Evolutionary conservation across 768 basidiomycete species (phyloP), one percentile per base, ranked within the genome.

Genomic region (Amanita inopinata): DNA sequence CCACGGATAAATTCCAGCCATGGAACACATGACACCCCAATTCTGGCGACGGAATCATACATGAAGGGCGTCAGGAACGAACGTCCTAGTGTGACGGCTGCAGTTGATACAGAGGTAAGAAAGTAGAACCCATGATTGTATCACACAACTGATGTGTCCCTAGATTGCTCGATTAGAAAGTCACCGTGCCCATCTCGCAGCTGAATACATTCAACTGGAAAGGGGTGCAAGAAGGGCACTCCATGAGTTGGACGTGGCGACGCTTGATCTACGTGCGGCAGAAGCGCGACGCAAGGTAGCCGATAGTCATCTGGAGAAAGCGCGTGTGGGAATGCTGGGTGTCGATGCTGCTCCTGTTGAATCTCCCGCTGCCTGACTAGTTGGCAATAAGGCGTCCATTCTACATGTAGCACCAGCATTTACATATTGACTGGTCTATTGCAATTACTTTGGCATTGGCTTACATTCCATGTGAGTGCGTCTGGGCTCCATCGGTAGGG

Each of bases 391-490:
- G n/a, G n/a, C n/a, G n/a, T n/a, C n/a, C n/a, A n/a, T n/a, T n/a
- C n/a, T n/a, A n/a, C n/a, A n/a, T n/a, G n/a, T n/a, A n/a, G n/a
- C n/a, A n/a, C n/a, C n/a, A n/a, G n/a, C n/a, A n/a, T n/a, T n/a
- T 43, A 33, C 33, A 42, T 8, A 6, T 12, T 5, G 27, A n/a
- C 7, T 28, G 25, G 28, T 27, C 7, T 10, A 34, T 33, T n/a
- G 37, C 14, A 15, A 15, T 53, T 56, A 60, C 48, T 71, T 67
- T 42, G 74, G 74, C 49, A 84, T 60, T n/a, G 70, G 80, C 52
- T 62, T 78, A 60, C 81, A 85, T 50, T 80, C 73, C 63, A 84
- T 80, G 49, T 85, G 63, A 17, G 78, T 80, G 56, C 66, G 70
- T 41, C 62, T 56, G 5, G 80, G 83, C 53, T 86, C 76, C 54